Evolutionary conservation across 2,329 filamentous ascomycete species (phyloP), one percentile per base, ranked within the genome.

Genomic region (Diaporthe aspalathi): DNA sequence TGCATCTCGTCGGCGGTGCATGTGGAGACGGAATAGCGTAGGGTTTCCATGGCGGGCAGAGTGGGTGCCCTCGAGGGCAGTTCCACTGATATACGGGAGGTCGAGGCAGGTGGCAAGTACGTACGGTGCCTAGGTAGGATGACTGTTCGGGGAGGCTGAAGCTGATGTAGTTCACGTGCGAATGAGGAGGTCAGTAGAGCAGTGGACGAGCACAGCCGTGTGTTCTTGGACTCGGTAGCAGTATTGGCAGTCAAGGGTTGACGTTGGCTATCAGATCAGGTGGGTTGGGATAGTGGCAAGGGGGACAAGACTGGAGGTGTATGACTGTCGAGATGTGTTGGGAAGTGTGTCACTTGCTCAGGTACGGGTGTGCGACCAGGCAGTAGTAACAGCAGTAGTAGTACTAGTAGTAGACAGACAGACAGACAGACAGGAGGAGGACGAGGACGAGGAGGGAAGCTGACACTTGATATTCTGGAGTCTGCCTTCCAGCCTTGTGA

Each of bases 1-100:
- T 72, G 67, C 54, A 66, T 70, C n/a, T 68, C 35, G 56, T 68
- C 50, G 62, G 40, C 45, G 57, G 5, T 52, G 16, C 24, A 53
- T 14, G 60, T 38, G 6, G 49, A 70, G n/a, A 47, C 9, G 50
- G 50, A 40, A 32, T 67, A 40, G 5, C 57, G 60, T 29, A 66
- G 29, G 29, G 43, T 27, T 14, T 56, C 35, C 68, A 70, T 67
- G 40, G 29, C 27, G 62, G 40, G 50, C 40, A 22, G 17, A n/a
- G 8, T 11, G 53, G 27, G 17, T 14, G 32, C 29, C 52, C 29
- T 22, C 27, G 8, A 65, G 22, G 60, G 60, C 60, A 17, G 60
- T 43, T 50, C 45, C 38, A 65, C 45, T 50, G 45, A 65, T 65
- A 65, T 65, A 65, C 35, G n/a, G 32, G 20, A 38, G 52, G 43